Evolutionary conservation across 495 filamentous ascomycete genomes (phyloP).

Genomic region (Aspergillus leporis): DNA sequence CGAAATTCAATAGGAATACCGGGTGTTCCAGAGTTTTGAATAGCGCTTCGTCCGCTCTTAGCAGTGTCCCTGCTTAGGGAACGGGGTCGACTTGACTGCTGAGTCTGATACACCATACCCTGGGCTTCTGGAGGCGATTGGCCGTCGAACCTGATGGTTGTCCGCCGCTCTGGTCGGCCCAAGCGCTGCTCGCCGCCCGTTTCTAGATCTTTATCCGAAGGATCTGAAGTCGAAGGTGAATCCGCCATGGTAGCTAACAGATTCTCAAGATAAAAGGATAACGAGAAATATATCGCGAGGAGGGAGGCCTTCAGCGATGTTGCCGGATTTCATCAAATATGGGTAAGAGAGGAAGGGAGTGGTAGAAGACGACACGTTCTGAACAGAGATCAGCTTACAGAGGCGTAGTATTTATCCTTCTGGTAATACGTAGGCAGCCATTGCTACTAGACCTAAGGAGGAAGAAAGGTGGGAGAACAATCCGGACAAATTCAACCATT

Average conservation of each 20-base stretch:
- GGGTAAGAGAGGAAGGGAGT: background rate
- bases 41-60: constrained; percentile 22
- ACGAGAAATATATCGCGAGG: background rate
- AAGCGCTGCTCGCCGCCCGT: constrained; percentile 14
- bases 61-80: constrained; percentile 29
- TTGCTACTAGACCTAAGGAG: background rate
- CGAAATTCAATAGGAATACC: constrained; percentile 48
- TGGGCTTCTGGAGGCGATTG: background rate
- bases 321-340: background rate
- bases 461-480: background rate
- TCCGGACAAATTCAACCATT: background rate
- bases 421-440: background rate
- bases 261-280: background rate
- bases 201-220: constrained; percentile 3
- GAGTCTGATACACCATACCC: constrained; percentile 19
- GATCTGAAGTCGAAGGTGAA: background rate
- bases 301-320: background rate
- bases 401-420: background rate
- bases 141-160: constrained; percentile 28
- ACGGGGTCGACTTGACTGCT: constrained; percentile 19
- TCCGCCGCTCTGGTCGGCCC: constrained; percentile 17
- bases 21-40: constrained; percentile 8
- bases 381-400: background rate
- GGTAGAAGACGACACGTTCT: background rate
- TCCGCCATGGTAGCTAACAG: background rate